Evolutionary conservation across 176 grass and related monocot species (phyloP).

Genomic region (Ensete glaucum): DNA sequence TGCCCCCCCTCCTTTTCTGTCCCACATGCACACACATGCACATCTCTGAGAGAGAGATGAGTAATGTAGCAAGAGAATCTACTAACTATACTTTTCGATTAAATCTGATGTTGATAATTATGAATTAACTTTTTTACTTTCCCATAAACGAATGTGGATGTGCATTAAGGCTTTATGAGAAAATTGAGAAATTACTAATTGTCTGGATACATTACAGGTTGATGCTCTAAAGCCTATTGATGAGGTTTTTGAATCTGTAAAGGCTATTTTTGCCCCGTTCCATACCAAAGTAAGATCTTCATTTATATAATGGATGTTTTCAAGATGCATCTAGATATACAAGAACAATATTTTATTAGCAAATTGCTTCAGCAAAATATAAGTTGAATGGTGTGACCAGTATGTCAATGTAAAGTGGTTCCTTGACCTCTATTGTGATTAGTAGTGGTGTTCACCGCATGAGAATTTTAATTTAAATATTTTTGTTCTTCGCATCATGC

Average conservation of each 20-base stretch:
- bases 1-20: too few relatives aligned
- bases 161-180: not conserved
- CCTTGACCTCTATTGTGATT: too few relatives aligned
- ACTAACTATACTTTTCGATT: too few relatives aligned
- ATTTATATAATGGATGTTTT: not conserved
- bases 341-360: not conserved
- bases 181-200: not conserved
- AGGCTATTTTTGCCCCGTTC: constrained; percentile 6
- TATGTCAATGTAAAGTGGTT: too few relatives aligned
- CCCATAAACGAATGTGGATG: not conserved
- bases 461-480: too few relatives aligned
- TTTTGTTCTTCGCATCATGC: too few relatives aligned
- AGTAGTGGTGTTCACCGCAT: too few relatives aligned
- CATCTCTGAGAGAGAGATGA: too few relatives aligned
- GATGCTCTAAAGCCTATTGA: constrained; percentile 2
- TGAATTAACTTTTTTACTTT: not conserved
- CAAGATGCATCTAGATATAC: not conserved
- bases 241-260: constrained; percentile 22
- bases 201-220: not conserved
- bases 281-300: not conserved
- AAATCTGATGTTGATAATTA: not conserved
- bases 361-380: too few relatives aligned
- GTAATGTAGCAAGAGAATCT: too few relatives aligned
- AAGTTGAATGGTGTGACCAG: too few relatives aligned
- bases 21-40: too few relatives aligned